Evolutionary conservation across 2,329 filamentous ascomycete species (phyloP).

Genomic region (Aspergillus sp.): DNA sequence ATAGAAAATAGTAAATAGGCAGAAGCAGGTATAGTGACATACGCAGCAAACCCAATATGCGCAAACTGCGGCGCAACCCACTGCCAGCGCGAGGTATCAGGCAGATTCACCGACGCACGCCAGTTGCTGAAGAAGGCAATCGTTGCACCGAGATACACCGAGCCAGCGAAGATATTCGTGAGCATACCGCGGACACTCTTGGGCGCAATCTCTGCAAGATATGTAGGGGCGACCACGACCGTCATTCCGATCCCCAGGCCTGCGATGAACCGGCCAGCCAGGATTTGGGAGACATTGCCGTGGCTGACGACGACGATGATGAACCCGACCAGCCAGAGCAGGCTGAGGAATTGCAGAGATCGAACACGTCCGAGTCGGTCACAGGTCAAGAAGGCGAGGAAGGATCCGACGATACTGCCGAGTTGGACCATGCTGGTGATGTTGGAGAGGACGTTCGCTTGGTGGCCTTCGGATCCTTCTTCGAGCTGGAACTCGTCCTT

Average conservation of each 20-base stretch:
- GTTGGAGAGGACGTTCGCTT: conserved; percentile 71
- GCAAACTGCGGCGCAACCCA: not conserved
- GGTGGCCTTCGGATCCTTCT: conserved; percentile 52
- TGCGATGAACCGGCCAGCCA: not conserved
- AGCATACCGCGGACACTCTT: conserved; percentile 65
- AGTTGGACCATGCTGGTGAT: conserved; percentile 81
- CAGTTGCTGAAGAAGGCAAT: not conserved
- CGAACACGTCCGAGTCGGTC: conserved; percentile 47
- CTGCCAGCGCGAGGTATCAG: not conserved
- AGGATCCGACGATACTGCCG: conserved; percentile 69
- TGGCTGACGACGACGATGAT: conserved; percentile 47
- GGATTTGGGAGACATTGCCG: conserved; percentile 21
- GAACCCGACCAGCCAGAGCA: conserved; percentile 41
- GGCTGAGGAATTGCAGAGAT: conserved; percentile 41
- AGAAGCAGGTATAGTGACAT: conserved; percentile 25
- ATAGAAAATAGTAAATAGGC: too few species aligned
- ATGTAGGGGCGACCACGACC: too few species aligned
- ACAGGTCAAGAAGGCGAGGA: conserved; percentile 55
- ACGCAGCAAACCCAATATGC: conserved; percentile 42
- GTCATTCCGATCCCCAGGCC: too few species aligned
- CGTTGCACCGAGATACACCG: conserved; percentile 66
- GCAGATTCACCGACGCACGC: not conserved
- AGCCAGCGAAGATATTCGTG: conserved; percentile 67
- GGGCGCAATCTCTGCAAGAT: not conserved
- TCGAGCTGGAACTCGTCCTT: conserved; percentile 58